phyloP scores from a whole-genome alignment of 306 rosid species.

The Begonia loranthoides region DNA sequence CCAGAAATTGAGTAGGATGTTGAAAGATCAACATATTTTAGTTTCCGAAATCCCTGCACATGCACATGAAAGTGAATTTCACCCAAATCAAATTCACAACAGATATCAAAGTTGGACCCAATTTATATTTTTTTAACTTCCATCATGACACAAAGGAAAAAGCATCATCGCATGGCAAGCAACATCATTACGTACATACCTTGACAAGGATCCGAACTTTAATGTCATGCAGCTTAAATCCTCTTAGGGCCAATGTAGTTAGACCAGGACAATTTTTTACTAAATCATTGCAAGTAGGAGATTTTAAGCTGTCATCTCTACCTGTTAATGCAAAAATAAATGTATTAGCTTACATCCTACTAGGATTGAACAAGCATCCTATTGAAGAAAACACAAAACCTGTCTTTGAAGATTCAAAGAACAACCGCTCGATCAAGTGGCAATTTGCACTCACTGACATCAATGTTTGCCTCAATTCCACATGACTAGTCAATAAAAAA shows the following conservation, averaged over 20 bases:
- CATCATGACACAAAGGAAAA: too few relatives aligned
- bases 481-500: slow-evolving; percentile 42
- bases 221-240: slow-evolving; percentile 82
- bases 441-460: slow-evolving; percentile 75
- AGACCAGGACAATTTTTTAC: slow-evolving; percentile 65
- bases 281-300: slow-evolving; percentile 61
- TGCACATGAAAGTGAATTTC: neutral
- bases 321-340: slow-evolving; percentile 41
- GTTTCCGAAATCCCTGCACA: slow-evolving; percentile 72
- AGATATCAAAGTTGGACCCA: too few relatives aligned
- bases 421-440: slow-evolving; percentile 71
- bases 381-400: slow-evolving; percentile 28
- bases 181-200: slow-evolving; percentile 22
- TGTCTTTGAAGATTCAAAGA: slow-evolving; percentile 86
- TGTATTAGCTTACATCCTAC: slow-evolving; percentile 18
- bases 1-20: slow-evolving; percentile 94
- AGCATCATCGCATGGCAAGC: too few relatives aligned
- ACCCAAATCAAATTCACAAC: too few relatives aligned
- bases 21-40: slow-evolving; percentile 76
- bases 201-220: slow-evolving; percentile 82
- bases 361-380: slow-evolving; percentile 1
- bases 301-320: slow-evolving; percentile 94
- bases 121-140: too few relatives aligned
- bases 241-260: slow-evolving; percentile 81
- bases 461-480: slow-evolving; percentile 90